These are phyloP conservation scores for Pogostemon cablin DNA, from an alignment of 257 asterid genomes.

Conservation along the genomic window DNA sequence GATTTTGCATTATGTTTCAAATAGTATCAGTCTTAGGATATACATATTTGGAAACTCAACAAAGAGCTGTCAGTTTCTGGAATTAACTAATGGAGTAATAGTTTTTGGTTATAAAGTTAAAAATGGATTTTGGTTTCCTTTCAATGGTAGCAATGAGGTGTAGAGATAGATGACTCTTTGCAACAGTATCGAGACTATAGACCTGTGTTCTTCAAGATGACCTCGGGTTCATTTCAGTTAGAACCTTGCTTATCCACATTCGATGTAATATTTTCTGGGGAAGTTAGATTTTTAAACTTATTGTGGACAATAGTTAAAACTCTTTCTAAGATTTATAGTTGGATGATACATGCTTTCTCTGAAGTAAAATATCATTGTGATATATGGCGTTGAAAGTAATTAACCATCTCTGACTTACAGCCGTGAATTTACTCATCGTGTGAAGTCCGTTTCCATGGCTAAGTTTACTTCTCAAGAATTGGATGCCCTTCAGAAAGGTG, in stretches of 20 bases:
- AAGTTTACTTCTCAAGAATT: constrained; percentile 86
- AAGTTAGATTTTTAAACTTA: not conserved
- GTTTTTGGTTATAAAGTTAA: constrained; percentile 20
- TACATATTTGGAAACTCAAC: not conserved
- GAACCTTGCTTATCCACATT: not conserved
- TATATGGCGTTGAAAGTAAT: constrained; percentile 26
- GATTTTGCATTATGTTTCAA: not conserved
- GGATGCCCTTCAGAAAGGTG: constrained; percentile 90
- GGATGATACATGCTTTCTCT: constrained; percentile 11
- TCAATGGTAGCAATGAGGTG: constrained; percentile 8
- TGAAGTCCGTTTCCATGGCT: constrained; percentile 95
- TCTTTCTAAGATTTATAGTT: not conserved
- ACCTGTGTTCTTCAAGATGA: not conserved
- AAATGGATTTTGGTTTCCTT: constrained; percentile 5
- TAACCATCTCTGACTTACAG: constrained; percentile 50
- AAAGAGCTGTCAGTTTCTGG: constrained; percentile 10
- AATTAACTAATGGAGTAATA: not conserved
- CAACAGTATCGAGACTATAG: not conserved
- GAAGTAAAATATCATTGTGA: constrained; percentile 6
- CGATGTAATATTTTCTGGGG: constrained; percentile 15
- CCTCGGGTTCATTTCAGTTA: not conserved
- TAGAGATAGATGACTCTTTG: not conserved
- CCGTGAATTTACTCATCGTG: constrained; percentile 97
- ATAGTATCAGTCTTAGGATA: not conserved
- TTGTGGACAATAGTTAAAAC: not conserved